Evolutionary conservation across 139 green algal genomes (phyloP).

Genomic region (Diplosphaera chodatii): DNA sequence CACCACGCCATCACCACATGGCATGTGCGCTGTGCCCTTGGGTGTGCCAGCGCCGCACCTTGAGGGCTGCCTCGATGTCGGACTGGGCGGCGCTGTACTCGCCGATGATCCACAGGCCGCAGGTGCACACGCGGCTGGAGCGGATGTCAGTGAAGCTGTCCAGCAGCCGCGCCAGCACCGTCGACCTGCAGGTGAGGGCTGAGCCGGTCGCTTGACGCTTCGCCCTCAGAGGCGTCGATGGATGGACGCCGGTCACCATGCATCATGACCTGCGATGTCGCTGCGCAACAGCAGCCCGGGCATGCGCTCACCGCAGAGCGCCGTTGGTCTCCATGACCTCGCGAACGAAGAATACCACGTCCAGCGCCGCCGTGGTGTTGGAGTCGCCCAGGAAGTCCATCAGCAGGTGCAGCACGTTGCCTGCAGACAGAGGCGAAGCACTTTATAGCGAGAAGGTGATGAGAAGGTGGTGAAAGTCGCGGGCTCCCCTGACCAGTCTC

Average conservation of each 20-base stretch:
- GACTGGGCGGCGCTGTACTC: conserved; percentile 73
- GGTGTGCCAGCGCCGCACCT: conserved; percentile 20
- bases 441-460: no score
- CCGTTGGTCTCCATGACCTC: conserved; percentile 95
- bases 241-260: no score
- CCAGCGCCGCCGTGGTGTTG: conserved; percentile 79
- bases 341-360: conserved; percentile 54
- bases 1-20: no score
- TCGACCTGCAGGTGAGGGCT: conserved; percentile 22
- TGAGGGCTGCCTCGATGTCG: conserved; percentile 72
- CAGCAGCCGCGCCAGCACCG: conserved; percentile 81
- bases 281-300: no score
- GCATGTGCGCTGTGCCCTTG: no score
- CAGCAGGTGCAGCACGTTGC: conserved; percentile 87
- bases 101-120: conserved; percentile 89
- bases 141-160: conserved; percentile 83
- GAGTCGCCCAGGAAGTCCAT: conserved; percentile 96
- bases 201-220: no score
- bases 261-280: no score
- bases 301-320: conserved; percentile 41
- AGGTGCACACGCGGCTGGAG: conserved; percentile 75
- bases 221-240: no score
- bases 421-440: no score
- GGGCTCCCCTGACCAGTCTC: no score
- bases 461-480: no score